These are phyloP conservation scores for Trypanosoma caninum DNA, from an alignment of 208 protist species.

Conservation along the genomic window DNA sequence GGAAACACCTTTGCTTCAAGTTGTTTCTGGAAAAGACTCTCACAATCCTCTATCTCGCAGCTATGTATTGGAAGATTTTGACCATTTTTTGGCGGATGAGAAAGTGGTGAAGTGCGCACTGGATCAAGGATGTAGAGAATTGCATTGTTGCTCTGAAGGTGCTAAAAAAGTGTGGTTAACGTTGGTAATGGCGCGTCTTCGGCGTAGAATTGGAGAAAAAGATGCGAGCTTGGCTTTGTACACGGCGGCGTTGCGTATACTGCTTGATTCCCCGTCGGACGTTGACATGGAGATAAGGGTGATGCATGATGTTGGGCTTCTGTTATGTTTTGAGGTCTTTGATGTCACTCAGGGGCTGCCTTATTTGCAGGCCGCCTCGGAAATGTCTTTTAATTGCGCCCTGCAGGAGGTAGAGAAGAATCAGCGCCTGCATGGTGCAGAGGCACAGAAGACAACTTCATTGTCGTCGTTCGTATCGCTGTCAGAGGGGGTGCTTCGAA, in stretches of 20 bases:
- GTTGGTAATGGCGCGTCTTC: conserved; percentile 58
- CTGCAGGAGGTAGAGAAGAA: conserved; percentile 20
- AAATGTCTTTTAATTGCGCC: conserved; percentile 59
- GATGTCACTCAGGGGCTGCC: conserved; percentile 37
- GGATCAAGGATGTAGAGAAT: conserved; percentile 43
- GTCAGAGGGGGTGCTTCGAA: conserved; percentile 16
- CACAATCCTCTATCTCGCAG: conserved; percentile 28
- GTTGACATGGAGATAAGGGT: conserved; percentile 44
- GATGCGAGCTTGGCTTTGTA: conserved; percentile 53
- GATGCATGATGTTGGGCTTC: conserved; percentile 68
- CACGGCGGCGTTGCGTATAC: conserved; percentile 51
- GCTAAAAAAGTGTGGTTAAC: conserved; percentile 30
- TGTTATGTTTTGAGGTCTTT: conserved; percentile 45
- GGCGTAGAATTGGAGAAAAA: conserved; percentile 38
- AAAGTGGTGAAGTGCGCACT: conserved; percentile 41
- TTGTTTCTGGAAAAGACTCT: conserved; percentile 43
- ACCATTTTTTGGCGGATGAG: conserved; percentile 38
- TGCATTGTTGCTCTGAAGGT: conserved; percentile 36
- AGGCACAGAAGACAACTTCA: conserved; percentile 5
- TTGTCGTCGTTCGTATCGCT: no score
- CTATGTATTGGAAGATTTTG: conserved; percentile 55
- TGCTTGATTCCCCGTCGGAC: conserved; percentile 38
- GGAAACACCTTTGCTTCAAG: conserved; percentile 32
- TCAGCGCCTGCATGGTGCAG: neutral
- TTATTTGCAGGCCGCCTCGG: conserved; percentile 62